These are phyloP conservation scores for Cutaneotrichosporon cutaneum DNA, from an alignment of 1,284 basidiomycete genomes.

Conservation along the genomic window DNA sequence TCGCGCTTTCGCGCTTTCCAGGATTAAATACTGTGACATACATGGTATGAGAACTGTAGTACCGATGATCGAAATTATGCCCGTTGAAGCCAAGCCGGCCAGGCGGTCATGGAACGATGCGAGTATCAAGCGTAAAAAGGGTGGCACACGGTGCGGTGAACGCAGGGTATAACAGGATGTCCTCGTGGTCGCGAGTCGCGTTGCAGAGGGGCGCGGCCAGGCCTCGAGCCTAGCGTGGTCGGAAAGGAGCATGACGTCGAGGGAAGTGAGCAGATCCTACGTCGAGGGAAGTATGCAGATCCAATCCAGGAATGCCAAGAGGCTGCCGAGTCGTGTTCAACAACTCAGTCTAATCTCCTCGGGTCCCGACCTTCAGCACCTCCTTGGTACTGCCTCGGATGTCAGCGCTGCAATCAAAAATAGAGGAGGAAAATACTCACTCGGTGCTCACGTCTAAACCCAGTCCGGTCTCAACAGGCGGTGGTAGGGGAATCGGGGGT, in stretches of 20 bases:
- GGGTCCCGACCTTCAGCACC: background rate
- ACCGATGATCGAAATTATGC: conserved; percentile 1
- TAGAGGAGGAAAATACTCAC: background rate
- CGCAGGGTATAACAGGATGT: background rate
- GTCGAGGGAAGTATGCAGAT: background rate
- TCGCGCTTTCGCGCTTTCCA: background rate
- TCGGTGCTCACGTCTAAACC: conserved; percentile 8
- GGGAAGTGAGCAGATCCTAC: background rate
- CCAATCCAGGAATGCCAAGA: background rate
- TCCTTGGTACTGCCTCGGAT: background rate
- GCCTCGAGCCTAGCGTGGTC: background rate
- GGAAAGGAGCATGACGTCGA: background rate
- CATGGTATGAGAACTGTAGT: background rate
- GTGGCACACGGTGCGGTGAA: background rate
- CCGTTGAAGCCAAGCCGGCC: background rate
- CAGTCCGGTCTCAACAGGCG: background rate
- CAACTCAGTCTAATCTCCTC: background rate
- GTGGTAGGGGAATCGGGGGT: conserved; percentile 20
- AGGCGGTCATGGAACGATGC: background rate
- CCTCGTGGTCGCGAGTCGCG: background rate
- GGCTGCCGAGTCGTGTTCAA: background rate
- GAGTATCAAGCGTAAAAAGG: background rate
- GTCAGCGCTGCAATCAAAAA: background rate
- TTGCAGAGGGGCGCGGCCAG: background rate
- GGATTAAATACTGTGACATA: background rate